These are phyloP conservation scores for Colletotrichum sp. DNA, from an alignment of 2,329 filamentous ascomycete species.

Conservation along the genomic window DNA sequence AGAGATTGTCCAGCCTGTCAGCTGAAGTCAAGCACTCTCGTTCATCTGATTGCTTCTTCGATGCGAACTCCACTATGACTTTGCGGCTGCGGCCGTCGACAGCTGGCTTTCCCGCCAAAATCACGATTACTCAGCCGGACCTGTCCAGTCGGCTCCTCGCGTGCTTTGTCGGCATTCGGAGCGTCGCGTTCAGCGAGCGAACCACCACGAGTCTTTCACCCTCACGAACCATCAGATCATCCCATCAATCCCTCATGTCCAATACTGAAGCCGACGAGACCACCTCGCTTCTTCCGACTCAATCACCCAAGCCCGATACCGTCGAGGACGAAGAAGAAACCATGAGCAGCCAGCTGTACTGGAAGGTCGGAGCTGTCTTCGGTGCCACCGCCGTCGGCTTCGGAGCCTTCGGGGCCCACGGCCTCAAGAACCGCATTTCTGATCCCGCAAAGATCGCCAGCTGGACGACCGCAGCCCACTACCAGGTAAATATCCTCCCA, in stretches of 20 bases:
- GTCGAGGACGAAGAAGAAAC: neutral
- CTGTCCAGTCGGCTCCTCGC: neutral
- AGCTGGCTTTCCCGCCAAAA: neutral
- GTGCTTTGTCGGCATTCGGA: neutral
- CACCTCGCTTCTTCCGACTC: neutral
- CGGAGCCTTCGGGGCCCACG: constrained; percentile 73
- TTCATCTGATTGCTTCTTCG: neutral
- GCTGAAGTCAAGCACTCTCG: neutral
- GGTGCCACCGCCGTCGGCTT: constrained; percentile 66
- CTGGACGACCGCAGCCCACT: constrained; percentile 70
- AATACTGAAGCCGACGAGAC: neutral
- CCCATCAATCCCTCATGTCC: constrained; percentile 1
- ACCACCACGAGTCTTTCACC: neutral
- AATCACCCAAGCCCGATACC: neutral
- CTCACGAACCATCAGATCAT: neutral
- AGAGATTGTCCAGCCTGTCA: neutral
- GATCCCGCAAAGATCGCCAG: constrained; percentile 64
- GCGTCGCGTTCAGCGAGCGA: neutral
- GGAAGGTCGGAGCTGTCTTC: constrained; percentile 66
- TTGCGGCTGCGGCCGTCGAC: neutral
- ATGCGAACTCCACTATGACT: neutral
- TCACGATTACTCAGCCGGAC: neutral
- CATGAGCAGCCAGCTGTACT: constrained; percentile 47
- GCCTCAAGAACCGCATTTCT: constrained; percentile 63
- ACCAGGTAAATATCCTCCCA: constrained; percentile 55